Evolutionary conservation across 345 rosid species (phyloP), one percentile per base, ranked within the genome.

Genomic region (Carallia brachiata): DNA sequence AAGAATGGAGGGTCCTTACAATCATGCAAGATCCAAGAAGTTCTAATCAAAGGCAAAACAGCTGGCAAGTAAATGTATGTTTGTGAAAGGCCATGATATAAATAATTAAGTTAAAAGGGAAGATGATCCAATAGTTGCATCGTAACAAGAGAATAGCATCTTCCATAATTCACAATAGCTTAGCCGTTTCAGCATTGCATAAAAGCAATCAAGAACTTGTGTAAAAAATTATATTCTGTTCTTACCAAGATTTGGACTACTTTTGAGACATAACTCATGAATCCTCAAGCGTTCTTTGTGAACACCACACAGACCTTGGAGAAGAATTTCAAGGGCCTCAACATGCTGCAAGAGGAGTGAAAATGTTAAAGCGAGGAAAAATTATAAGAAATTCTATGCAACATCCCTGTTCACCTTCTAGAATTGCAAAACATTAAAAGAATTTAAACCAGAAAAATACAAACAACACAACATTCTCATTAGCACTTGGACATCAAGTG

Each of bases 231-330:
- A 5, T 19, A n/a, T n/a, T 30, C 59, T 39, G 12, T 52, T 62
- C 61, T 74, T 71, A 89, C 99, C 97, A 52, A 95, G 92, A 73
- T 83, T 85, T 36, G 96, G 92, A 27, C 77, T 81, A 56, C 90
- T 92, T 85, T 86, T 95, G 47, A 92, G 86, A 75, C 87, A 86
- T 6, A 95, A 74, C 79, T 95, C 99, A 84, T 95, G 99, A 57
- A 95, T 85, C 83, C 92, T 87, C 67, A 95, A 73, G 61, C 85
- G 89, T 73, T 90, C 92, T 53, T 81, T 90, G n/a, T 86, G 92
- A 78, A 92, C 97, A 68, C 99, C 99, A 77, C 97, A 95, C 36
- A 92, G 96, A 77, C 97, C 99, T 72, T 88, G 99, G 76, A 95
- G 92, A 69, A 95, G 97, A 77, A 95, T 95, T 82, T 90, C 96